Evolutionary conservation across 2,329 filamentous ascomycete species (phyloP).

Genomic region (Graphium sp.): DNA sequence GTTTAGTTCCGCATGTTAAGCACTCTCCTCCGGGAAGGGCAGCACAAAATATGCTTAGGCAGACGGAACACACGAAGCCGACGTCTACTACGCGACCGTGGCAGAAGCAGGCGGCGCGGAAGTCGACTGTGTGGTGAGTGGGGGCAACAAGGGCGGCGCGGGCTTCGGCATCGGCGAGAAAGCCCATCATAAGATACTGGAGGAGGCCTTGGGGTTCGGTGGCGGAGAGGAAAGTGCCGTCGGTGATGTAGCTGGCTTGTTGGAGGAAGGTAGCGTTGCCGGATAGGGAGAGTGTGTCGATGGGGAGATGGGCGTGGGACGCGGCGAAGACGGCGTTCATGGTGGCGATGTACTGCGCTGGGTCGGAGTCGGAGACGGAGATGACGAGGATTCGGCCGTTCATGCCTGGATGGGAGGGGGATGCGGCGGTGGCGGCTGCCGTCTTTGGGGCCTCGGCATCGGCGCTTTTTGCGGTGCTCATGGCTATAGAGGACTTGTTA

Average conservation of each 20-base stretch:
- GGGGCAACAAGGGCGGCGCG: slow-evolving; percentile 55
- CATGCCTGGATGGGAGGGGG: slow-evolving; percentile 26
- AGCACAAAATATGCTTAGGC: slow-evolving; percentile 81
- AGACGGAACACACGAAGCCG: slow-evolving; percentile 92
- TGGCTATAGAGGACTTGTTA: slow-evolving; percentile 59
- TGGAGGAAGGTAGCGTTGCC: slow-evolving; percentile 85
- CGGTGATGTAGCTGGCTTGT: slow-evolving; percentile 57
- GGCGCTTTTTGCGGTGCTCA: slow-evolving; percentile 36
- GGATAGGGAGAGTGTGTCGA: slow-evolving; percentile 78
- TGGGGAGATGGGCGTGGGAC: slow-evolving; percentile 70
- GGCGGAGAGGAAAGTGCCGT: slow-evolving; percentile 36
- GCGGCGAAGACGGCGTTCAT: slow-evolving; percentile 99
- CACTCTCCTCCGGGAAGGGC: slow-evolving; percentile 47
- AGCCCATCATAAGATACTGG: slow-evolving; percentile 89
- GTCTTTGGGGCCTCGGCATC: slow-evolving; percentile 17
- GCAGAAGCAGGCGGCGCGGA: slow-evolving; percentile 96
- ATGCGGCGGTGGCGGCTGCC: slow-evolving; percentile 12
- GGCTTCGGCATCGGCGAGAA: slow-evolving; percentile 48
- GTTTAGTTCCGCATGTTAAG: slow-evolving; percentile 65
- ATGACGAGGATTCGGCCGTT: slow-evolving; percentile 77
- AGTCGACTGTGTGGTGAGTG: slow-evolving; percentile 77
- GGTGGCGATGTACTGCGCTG: slow-evolving; percentile 89
- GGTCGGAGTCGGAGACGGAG: slow-evolving; percentile 70
- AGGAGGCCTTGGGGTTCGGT: slow-evolving; percentile 54
- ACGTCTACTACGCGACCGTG: slow-evolving; percentile 81